Percentiles rank a stretch among this genome's conserved stretches.
Conservation (phyloP, 2,329 filamentous ascomycete species). For the Sarocladium brachiariae region DNA sequence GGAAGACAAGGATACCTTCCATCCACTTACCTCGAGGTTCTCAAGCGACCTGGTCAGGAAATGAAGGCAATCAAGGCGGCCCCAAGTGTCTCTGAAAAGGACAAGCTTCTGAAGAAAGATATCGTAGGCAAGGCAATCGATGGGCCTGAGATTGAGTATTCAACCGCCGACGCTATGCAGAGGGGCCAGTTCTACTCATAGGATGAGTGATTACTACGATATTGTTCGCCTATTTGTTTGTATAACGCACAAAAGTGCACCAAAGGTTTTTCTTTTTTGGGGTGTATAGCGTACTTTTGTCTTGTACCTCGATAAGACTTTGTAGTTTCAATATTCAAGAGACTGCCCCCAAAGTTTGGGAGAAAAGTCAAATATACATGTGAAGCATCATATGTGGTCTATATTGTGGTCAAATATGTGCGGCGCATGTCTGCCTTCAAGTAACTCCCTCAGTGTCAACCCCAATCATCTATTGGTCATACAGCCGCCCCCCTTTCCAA, state of each 20-base stretch:
- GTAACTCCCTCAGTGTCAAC: too few relatives aligned
- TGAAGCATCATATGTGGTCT: too few relatives aligned
- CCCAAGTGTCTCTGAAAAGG: constrained; percentile 39
- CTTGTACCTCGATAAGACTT: neutral
- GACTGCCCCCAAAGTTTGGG: neutral
- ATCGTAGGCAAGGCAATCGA: constrained; percentile 20
- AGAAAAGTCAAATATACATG: too few relatives aligned
- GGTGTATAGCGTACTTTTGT: neutral
- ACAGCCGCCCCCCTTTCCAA: too few relatives aligned
- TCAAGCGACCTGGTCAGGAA: constrained; percentile 44
- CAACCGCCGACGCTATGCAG: constrained; percentile 48
- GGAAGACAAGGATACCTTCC: constrained; percentile 89
- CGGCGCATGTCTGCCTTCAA: neutral
- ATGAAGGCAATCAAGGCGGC: constrained; percentile 46
- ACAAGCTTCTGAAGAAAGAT: constrained; percentile 43
- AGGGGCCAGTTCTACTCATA: constrained; percentile 53
- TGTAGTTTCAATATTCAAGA: neutral
- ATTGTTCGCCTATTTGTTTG: too few relatives aligned
- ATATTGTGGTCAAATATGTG: neutral
- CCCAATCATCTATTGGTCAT: too few relatives aligned
- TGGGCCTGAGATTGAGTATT: constrained; percentile 43
- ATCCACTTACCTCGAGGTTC: constrained; percentile 78
- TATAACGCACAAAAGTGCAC: neutral
- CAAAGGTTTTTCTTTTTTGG: constrained; percentile 8
- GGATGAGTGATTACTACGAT: neutral